Percentiles rank a stretch among this genome's conserved stretches.
phyloP scores from a whole-genome alignment of 768 basidiomycete species.

The Tulasnella sp. region DNA sequence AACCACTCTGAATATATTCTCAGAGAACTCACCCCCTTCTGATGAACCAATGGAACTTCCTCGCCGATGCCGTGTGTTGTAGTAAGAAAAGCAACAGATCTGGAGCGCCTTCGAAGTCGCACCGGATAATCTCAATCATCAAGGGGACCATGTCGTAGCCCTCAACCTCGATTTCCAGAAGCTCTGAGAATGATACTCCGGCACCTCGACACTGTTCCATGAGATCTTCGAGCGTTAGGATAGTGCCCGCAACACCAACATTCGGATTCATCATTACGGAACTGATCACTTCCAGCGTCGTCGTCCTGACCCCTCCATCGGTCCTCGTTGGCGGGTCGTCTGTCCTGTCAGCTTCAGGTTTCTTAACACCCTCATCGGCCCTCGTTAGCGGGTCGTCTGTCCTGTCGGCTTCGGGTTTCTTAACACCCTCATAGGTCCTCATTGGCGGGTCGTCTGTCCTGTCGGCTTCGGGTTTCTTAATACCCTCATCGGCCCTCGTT shows the following conservation, averaged over 20 bases:
- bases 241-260: neutral
- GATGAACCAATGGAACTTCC: neutral
- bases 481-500: neutral
- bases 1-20: too few relatives aligned
- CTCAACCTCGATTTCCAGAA: constrained; percentile 6
- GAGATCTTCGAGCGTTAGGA: neutral
- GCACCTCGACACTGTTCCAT: constrained; percentile 1
- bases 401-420: neutral
- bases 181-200: constrained; percentile 1
- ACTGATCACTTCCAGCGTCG: neutral
- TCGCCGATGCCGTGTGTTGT: too few relatives aligned
- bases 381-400: neutral
- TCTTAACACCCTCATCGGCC: neutral
- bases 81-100: constrained; percentile 9
- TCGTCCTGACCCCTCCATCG: neutral
- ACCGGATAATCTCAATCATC: constrained; percentile 7
- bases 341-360: neutral
- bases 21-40: too few relatives aligned
- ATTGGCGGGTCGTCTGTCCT: neutral
- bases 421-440: neutral
- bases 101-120: constrained; percentile 6
- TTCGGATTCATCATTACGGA: neutral
- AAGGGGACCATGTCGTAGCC: constrained; percentile 1
- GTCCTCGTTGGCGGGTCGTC: neutral
- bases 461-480: neutral